Evolutionary conservation across 768 basidiomycete genomes (phyloP), one percentile per base, ranked within the genome.

Genomic region (Suillus decipiens): DNA sequence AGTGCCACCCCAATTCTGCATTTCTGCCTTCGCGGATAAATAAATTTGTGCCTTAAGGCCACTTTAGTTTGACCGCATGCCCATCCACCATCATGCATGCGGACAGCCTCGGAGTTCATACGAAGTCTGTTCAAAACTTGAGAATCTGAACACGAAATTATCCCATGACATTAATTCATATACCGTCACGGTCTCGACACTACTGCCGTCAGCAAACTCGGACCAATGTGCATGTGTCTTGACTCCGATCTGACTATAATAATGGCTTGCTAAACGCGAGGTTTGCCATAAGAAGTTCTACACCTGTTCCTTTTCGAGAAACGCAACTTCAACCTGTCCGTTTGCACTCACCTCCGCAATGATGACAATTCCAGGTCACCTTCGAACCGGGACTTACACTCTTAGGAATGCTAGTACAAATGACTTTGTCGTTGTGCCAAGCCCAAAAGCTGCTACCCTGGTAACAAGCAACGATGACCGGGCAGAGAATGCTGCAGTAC

Each of bases 401-500:
- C 28, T 57, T 41, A 41, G 39, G 56, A 57, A 57, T 57, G 56
- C 56, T 19, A 57, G 39, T 31, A 57, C 56, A 41, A 57, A 41
- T 39, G 39, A 41, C 24, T 57, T 41, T 28, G 24, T 57, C 39
- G 6, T 39, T 41, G 56, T 28, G 28, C 56, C 12, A 31, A 39
- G 39, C 17, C 39, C 56, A 15, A 57, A 57, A 31, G 28, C 39
- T 19, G 56, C 56, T 19, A 41, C 24, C 56, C 56, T 57, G 37
- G 19, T 19, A 19, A 19, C 14, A 28, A 41, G 56, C 24, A 24
- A 28, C 5, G 56, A 57, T 41, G 39, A 28, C 17, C 24, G 56
- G 17, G 24, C 39, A 19, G 56, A 57, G 39, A 57, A 41, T 41
- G 39, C 56, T 19, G 56, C 56, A 28, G 56, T 57, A 57, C 37